Conservation (phyloP, 2,329 filamentous ascomycete genomes). For the Aspergillus alliaceus region DNA sequence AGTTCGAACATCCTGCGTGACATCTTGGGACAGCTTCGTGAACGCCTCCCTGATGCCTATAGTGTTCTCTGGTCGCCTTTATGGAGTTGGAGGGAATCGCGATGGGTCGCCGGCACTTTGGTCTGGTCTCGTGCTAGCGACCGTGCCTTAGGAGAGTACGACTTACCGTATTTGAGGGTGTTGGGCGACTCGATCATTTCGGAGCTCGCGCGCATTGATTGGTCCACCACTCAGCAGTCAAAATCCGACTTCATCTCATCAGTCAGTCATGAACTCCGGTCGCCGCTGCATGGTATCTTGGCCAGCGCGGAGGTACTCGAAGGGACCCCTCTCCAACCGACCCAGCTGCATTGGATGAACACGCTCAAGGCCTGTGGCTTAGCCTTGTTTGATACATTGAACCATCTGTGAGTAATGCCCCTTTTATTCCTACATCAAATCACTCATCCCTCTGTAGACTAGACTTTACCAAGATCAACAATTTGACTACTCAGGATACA, state of each 20-base stretch:
- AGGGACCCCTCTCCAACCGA: conserved; percentile 42
- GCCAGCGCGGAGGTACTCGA: conserved; percentile 52
- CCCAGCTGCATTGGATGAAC: conserved; percentile 45
- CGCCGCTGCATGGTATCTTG: conserved; percentile 48
- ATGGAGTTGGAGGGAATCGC: conserved; percentile 34
- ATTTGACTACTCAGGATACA: conserved; percentile 19
- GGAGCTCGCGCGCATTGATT: conserved; percentile 35
- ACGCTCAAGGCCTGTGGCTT: conserved; percentile 52
- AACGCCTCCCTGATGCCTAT: conserved; percentile 20
- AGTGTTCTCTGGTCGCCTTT: conserved; percentile 24
- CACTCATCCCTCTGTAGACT: conserved; percentile 18
- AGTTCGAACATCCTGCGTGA: conserved; percentile 2
- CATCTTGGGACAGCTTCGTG: conserved; percentile 18
- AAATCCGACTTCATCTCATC: conserved; percentile 55
- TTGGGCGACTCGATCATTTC: conserved; percentile 38
- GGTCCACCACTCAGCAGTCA: conserved; percentile 40
- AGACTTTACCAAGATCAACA: conserved; percentile 40
- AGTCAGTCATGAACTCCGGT: conserved; percentile 54
- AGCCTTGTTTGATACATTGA: conserved; percentile 51
- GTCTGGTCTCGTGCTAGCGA: conserved; percentile 27
- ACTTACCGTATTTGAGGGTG: conserved; percentile 35
- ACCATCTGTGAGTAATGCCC: conserved; percentile 29
- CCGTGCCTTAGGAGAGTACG: conserved; percentile 22
- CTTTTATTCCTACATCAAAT: rapidly evolving
- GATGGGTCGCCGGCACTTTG: conserved; percentile 34